Percentiles rank a stretch among this genome's conserved stretches.
These are phyloP conservation scores for Russula lepida DNA, from an alignment of 768 basidiomycete genomes.

Conservation along the genomic window DNA sequence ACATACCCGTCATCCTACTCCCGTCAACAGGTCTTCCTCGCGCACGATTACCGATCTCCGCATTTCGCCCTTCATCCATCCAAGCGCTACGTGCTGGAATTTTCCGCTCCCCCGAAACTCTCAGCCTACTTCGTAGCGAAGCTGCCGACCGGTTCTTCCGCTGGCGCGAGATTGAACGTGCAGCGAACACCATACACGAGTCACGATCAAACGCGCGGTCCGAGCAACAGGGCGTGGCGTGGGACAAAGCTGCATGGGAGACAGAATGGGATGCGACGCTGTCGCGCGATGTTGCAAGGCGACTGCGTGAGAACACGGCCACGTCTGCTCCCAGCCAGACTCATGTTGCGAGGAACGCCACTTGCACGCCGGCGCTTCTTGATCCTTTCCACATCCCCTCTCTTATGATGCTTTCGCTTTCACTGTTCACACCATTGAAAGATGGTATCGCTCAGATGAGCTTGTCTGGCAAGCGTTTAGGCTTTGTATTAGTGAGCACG, in stretches of 20 bases:
- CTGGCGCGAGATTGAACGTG: slow-evolving; percentile 63
- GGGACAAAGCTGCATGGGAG: slow-evolving; percentile 63
- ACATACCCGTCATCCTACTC: slow-evolving; percentile 52
- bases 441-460: slow-evolving; percentile 24
- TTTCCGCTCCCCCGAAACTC: slow-evolving; percentile 56
- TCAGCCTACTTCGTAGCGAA: slow-evolving; percentile 49
- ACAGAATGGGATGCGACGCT: slow-evolving; percentile 52
- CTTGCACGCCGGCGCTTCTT: slow-evolving; percentile 30
- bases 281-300: slow-evolving; percentile 52
- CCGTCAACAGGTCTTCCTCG: slow-evolving; percentile 24
- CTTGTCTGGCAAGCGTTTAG: slow-evolving; percentile 24
- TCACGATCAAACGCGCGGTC: slow-evolving; percentile 17
- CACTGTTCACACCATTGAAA: slow-evolving; percentile 44
- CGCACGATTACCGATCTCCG: slow-evolving; percentile 32
- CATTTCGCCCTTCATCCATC: slow-evolving; percentile 46
- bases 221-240: slow-evolving; percentile 23
- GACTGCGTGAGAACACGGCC: slow-evolving; percentile 35
- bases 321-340: background rate
- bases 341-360: slow-evolving; percentile 17
- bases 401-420: slow-evolving; percentile 50
- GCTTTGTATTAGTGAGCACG: slow-evolving; percentile 32
- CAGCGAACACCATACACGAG: slow-evolving; percentile 37
- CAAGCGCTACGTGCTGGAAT: slow-evolving; percentile 48
- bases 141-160: slow-evolving; percentile 61
- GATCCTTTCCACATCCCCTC: slow-evolving; percentile 66